Base-by-base conservation (phyloP, 768 basidiomycete genomes). In the Hypsizygus marmoreus region DNA sequence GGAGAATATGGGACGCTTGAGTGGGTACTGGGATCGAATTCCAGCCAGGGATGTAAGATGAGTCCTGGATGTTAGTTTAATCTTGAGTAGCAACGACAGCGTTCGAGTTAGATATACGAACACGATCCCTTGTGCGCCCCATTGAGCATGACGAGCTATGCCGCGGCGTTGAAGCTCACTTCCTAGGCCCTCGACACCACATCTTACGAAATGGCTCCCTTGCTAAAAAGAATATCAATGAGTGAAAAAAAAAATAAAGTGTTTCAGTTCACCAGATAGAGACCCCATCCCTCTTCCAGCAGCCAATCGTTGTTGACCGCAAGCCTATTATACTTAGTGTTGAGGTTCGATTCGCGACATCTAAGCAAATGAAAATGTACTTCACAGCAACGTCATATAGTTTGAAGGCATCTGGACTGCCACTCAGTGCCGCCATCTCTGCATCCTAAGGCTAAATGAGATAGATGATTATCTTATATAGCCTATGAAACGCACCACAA, bases 61-160 rank as follows among this genome's bases (percentile, higher is more conserved):
- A 33, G 74, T 70, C 16, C 84, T 85, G 51, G 10, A 4, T 42
- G n/a, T 35, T n/a, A 30, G 36, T 39, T 43, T 26, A 35, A 40
- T 36, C 7, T n/a, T n/a, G n/a, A n/a, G n/a, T n/a, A n/a, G n/a
- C n/a, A n/a, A n/a, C n/a, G n/a, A n/a, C n/a, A n/a, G n/a, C n/a
- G n/a, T n/a, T n/a, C n/a, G n/a, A n/a, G n/a, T n/a, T n/a, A n/a
- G n/a, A n/a, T n/a, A n/a, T 9, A 40, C 82, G 44, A 67, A 84
- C 82, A 83, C 83, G 49, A 88, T 81, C 22, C 85, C 86, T 47
- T 75, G 76, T 20, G 86, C 86, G 17, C 86, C 86, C 85, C 83
- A 87, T 56, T 86, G 84, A 4, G 76, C 66, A 55, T 87, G 84
- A 6, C 82, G 72, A 6, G 79, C 66, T 47, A 87, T 82, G 1